A percentile compares a stretch with the other conserved stretches of the same genome.
These are phyloP conservation scores for Coniochaeta sp. DNA, from an alignment of 2,329 filamentous ascomycete species.

Conservation along the genomic window DNA sequence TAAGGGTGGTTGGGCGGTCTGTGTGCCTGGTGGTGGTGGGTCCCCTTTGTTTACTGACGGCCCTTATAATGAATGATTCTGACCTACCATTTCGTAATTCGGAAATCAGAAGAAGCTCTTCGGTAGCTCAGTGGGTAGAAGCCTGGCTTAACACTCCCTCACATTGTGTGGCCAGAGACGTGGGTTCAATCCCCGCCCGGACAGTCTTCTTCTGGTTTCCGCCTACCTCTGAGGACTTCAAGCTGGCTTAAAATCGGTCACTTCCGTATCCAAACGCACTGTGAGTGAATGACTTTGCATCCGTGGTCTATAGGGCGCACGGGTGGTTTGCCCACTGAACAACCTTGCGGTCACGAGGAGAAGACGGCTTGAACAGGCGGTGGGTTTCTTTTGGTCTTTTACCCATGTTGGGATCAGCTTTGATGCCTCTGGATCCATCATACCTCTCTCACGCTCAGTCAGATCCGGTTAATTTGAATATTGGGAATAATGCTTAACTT, in stretches of 20 bases:
- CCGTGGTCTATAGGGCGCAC: too few species aligned
- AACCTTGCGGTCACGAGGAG: too few species aligned
- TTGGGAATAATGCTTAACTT: too few species aligned
- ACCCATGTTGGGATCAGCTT: too few species aligned
- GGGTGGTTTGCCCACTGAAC: too few species aligned
- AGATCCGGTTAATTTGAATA: too few species aligned
- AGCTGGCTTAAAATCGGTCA: background rate
- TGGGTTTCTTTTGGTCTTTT: too few species aligned
- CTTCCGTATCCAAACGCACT: background rate
- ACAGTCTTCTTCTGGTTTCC: background rate
- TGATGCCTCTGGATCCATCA: too few species aligned
- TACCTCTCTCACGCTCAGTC: too few species aligned
- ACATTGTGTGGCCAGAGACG: background rate
- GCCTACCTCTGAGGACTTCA: background rate
- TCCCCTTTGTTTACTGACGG: background rate
- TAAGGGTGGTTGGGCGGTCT: background rate
- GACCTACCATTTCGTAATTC: background rate
- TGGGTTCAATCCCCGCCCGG: slow-evolving; percentile 2
- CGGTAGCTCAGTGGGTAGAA: slow-evolving; percentile 4
- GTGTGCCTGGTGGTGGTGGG: background rate
- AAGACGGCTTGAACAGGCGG: too few species aligned
- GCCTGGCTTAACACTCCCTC: background rate
- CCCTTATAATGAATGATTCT: background rate
- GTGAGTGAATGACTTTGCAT: background rate
- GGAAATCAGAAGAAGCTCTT: background rate